A percentile compares a stretch with the other conserved stretches of the same genome.
Conservation (phyloP, 805 yeast genomes). For the Ogataea corticis region DNA sequence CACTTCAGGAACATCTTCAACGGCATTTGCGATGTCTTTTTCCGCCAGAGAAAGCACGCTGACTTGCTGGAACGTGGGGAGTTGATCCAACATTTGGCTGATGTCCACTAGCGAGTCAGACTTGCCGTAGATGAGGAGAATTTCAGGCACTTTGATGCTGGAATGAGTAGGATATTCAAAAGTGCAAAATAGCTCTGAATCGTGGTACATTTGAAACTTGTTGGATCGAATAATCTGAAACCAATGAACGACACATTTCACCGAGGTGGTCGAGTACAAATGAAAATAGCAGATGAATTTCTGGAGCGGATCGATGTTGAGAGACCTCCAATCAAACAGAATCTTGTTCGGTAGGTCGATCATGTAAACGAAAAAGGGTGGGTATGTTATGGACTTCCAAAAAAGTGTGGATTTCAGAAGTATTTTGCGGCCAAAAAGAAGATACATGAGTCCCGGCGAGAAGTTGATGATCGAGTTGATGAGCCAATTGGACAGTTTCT, state of each 20-base stretch:
- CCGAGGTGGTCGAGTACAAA: constrained; percentile 87
- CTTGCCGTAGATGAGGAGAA: constrained; percentile 78
- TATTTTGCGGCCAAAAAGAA: constrained; percentile 73
- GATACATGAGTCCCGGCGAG: constrained; percentile 70
- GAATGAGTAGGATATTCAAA: constrained; percentile 39
- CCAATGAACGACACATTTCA: constrained; percentile 94
- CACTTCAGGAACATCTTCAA: neutral
- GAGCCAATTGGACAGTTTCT: constrained; percentile 73
- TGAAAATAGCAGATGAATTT: constrained; percentile 83
- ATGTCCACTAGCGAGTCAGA: constrained; percentile 86
- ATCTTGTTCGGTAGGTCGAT: constrained; percentile 70
- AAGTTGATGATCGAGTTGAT: constrained; percentile 76
- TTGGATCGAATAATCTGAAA: constrained; percentile 80
- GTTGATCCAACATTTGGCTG: constrained; percentile 55
- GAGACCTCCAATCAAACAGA: constrained; percentile 78
- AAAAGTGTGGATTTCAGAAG: constrained; percentile 60
- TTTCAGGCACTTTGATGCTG: constrained; percentile 61
- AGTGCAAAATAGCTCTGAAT: constrained; percentile 57
- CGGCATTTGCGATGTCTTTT: constrained; percentile 4
- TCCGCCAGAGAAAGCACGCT: constrained; percentile 6
- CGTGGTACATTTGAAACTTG: constrained; percentile 89
- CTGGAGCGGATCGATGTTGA: constrained; percentile 69
- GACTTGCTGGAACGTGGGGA: constrained; percentile 36
- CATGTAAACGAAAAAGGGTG: constrained; percentile 67
- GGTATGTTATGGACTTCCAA: constrained; percentile 79